Evolutionary conservation across 2,329 filamentous ascomycete species (phyloP).

Genomic region (Penicillium sp.): DNA sequence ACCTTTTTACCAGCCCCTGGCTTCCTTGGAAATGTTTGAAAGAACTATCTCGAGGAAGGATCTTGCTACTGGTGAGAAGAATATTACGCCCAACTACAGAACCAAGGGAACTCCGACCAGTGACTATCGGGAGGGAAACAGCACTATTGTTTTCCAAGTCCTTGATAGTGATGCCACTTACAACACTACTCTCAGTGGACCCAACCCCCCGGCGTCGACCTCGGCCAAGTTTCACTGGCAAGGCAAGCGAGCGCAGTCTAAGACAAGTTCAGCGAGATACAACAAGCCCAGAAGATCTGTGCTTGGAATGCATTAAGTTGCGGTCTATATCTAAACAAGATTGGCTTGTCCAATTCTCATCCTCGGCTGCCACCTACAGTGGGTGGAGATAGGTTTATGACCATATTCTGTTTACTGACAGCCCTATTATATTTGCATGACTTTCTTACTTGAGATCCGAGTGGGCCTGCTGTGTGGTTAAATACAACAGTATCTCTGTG

Average conservation of each 20-base stretch:
- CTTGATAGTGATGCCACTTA: slow-evolving; percentile 53
- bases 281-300: neutral
- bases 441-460: too few species aligned
- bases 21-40: slow-evolving; percentile 55
- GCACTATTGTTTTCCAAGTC: slow-evolving; percentile 50
- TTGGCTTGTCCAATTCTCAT: neutral
- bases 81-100: slow-evolving; percentile 9
- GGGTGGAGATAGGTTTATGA: too few species aligned
- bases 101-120: slow-evolving; percentile 18
- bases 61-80: slow-evolving; percentile 52
- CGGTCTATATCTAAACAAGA: neutral
- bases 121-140: slow-evolving; percentile 27
- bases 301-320: neutral
- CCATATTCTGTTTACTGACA: too few species aligned
- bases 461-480: too few species aligned
- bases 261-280: neutral
- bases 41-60: slow-evolving; percentile 54
- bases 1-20: slow-evolving; percentile 60
- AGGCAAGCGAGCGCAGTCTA: neutral
- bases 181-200: slow-evolving; percentile 49
- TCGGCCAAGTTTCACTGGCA: neutral
- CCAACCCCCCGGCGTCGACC: slow-evolving; percentile 34
- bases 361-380: too few species aligned
- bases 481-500: too few species aligned
- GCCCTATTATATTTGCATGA: too few species aligned